Conservation (phyloP, 345 rosid species). For the Conringia planisiliqua region DNA sequence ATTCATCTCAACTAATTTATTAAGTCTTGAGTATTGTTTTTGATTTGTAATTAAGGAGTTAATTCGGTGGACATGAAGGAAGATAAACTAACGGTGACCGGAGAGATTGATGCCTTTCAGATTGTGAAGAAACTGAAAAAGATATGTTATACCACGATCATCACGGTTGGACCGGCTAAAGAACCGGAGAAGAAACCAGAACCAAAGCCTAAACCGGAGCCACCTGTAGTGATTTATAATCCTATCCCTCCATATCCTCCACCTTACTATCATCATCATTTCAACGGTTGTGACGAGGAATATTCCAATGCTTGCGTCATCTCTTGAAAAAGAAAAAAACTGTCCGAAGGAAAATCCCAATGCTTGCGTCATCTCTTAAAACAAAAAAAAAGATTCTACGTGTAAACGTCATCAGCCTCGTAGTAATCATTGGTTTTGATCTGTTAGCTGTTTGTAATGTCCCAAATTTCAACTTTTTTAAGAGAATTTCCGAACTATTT, state of each 20-base stretch:
- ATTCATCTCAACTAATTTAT: neutral
- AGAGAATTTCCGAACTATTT: neutral
- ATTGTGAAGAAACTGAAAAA: constrained; percentile 53
- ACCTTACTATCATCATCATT: neutral
- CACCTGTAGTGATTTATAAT: neutral
- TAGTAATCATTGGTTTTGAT: neutral
- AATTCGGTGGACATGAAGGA: constrained; percentile 56
- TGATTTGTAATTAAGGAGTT: constrained; percentile 36
- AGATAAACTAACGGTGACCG: constrained; percentile 51
- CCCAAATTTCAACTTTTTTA: neutral
- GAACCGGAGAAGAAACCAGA: constrained; percentile 51
- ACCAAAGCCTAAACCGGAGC: constrained; percentile 1
- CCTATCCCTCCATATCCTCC: neutral
- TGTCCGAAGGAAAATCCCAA: too few relatives aligned
- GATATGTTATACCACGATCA: constrained; percentile 44
- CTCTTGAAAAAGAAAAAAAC: neutral
- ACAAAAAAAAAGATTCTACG: too few relatives aligned
- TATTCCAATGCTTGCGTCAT: constrained; percentile 5
- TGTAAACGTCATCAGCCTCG: neutral
- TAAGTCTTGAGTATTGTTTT: neutral
- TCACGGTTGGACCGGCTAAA: constrained; percentile 63
- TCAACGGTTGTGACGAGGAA: neutral
- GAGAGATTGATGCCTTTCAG: constrained; percentile 48
- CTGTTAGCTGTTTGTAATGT: neutral
- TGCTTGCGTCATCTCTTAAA: too few relatives aligned